A percentile compares a stretch with the other conserved stretches of the same genome.
These are phyloP conservation scores for Chaetomium olivaceum DNA, from an alignment of 2,329 filamentous ascomycete species.

Conservation along the genomic window DNA sequence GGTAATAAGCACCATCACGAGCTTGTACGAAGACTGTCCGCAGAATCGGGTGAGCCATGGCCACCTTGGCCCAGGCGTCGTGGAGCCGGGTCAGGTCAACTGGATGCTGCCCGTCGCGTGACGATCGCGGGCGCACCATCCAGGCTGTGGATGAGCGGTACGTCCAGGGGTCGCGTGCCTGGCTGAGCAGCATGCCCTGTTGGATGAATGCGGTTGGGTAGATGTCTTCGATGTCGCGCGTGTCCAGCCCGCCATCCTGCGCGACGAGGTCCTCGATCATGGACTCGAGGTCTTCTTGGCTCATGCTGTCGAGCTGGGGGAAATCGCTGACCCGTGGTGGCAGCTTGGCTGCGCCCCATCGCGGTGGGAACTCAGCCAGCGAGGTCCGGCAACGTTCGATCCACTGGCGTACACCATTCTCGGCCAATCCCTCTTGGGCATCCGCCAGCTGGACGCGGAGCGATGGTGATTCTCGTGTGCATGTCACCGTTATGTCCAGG, in stretches of 20 bases:
- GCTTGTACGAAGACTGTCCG: conserved; percentile 2
- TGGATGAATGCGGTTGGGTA: neutral
- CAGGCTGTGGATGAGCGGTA: conserved; percentile 4
- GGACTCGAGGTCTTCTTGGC: conserved; percentile 2
- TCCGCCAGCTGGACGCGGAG: conserved; percentile 2
- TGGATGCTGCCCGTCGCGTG: neutral
- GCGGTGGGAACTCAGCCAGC: neutral
- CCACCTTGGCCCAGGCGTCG: conserved; percentile 1
- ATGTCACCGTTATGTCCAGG: neutral
- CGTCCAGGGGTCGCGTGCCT: neutral
- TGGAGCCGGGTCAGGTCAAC: neutral
- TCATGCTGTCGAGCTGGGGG: conserved; percentile 1
- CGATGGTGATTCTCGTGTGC: conserved; percentile 1
- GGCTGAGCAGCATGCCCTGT: conserved; percentile 1
- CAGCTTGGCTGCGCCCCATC: neutral
- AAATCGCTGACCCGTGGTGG: conserved; percentile 3
- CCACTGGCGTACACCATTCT: conserved; percentile 1
- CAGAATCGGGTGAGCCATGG: conserved; percentile 1
- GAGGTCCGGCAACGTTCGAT: neutral
- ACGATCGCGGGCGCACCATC: neutral
- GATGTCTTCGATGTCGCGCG: conserved; percentile 3
- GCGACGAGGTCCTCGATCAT: conserved; percentile 3
- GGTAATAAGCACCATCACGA: conserved; percentile 5
- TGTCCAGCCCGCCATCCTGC: neutral
- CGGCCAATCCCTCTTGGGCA: neutral